Base-by-base conservation (phyloP, 805 yeast genomes). In the Cyberlindnera saturnus region DNA sequence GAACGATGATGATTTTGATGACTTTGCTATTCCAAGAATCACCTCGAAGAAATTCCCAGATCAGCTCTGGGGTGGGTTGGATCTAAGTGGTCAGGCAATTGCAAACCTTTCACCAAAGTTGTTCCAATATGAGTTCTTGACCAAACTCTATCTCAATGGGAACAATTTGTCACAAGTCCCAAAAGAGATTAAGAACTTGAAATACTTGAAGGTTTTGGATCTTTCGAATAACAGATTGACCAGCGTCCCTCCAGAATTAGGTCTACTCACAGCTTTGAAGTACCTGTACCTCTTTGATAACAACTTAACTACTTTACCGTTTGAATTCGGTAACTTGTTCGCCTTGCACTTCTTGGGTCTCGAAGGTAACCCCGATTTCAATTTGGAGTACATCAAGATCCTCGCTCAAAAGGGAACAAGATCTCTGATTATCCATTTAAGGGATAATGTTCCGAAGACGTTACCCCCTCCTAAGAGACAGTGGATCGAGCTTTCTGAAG, bases 21-120 rank as follows among this genome's bases (percentile, higher is more conserved):
- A 81, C 50, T 86, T 82, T 55, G 83, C 81, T 57, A 81, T 77
- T 55, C 80, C 81, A 60, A 67, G 84, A 62, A 74, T 79, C 66
- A 72, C 81, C 71, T 73, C 57, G 43, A 38, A 63, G 56, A 55
- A 62, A 37, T 56, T 52, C 47, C 79, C 84, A 32, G 82, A 81
- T 46, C 97, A 90, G 66, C 74, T 86, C 59, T 93, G 99, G 99
- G 85, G 95, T 42, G 91, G 90, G 6, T 69, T 93, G 51, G 99
- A 93, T 66, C 70, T 91, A 51, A 81, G 95, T 50, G 96, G 96
- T 46, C 95, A 93, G 63, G 86, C 91, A 30, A 70, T 93, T 41
- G 69, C 78, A 48, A 74, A 77, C 44, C 52, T 91, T 28, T 77
- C 87, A n/a, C 77, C 83, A 17, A 80, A 81, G 53, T 64, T 93